phyloP scores from a whole-genome alignment of 2,329 filamentous ascomycete species.

The Ascochyta fabae region DNA sequence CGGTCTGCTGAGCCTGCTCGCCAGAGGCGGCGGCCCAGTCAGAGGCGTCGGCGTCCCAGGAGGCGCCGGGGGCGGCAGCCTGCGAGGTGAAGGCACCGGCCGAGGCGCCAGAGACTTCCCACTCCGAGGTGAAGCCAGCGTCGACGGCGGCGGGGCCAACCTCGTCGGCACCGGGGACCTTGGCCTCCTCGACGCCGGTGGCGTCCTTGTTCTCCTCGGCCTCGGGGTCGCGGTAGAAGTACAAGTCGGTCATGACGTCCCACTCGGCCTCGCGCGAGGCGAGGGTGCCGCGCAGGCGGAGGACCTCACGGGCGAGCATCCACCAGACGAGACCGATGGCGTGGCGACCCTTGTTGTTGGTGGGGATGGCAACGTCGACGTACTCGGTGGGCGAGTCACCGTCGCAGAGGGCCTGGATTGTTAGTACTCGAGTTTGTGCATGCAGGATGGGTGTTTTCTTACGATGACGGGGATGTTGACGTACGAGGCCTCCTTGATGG shows the following conservation, averaged over 20 bases:
- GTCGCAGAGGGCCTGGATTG: constrained; percentile 80
- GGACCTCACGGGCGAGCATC: constrained; percentile 99
- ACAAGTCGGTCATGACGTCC: constrained; percentile 99
- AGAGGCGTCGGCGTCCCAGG: constrained; percentile 68
- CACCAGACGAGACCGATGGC: constrained; percentile 99
- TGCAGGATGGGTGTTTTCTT: constrained; percentile 13
- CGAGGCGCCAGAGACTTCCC: constrained; percentile 75
- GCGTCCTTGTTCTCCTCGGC: constrained; percentile 98
- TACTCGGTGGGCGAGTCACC: constrained; percentile 99
- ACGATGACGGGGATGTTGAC: constrained; percentile 99
- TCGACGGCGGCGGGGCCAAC: constrained; percentile 80
- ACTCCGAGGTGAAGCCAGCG: constrained; percentile 80
- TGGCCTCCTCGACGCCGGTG: constrained; percentile 80
- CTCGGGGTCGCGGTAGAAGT: constrained; percentile 99
- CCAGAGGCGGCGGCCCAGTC: constrained; percentile 74
- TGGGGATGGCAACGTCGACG: constrained; percentile 99
- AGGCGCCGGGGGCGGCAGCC: constrained; percentile 67
- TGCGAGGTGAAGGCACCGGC: constrained; percentile 66
- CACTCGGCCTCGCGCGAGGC: constrained; percentile 94
- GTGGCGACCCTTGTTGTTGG: constrained; percentile 99
- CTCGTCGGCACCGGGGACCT: constrained; percentile 85
- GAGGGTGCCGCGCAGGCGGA: constrained; percentile 96
- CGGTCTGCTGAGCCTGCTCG: constrained; percentile 46
- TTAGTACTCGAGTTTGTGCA: neutral
- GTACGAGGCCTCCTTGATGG: constrained; percentile 99